Evolutionary conservation across 495 filamentous ascomycete genomes (phyloP).

Genomic region (Aspergillus mulundensis): DNA sequence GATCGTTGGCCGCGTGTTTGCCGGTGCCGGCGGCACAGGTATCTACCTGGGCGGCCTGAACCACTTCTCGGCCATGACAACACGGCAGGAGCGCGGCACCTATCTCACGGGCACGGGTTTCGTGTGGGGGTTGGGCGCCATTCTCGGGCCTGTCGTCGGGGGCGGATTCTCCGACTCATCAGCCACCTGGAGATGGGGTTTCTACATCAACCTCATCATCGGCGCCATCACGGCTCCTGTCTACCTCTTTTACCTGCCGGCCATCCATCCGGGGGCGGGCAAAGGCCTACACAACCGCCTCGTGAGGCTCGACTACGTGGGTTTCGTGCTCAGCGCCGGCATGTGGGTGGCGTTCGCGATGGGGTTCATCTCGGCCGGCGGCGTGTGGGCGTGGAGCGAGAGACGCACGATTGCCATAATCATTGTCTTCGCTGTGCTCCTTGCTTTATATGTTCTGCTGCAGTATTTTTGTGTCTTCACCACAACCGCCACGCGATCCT

Average conservation of each 20-base stretch:
- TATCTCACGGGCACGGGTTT: constrained; percentile 38
- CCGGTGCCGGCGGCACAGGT: constrained; percentile 41
- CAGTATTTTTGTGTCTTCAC: constrained; percentile 42
- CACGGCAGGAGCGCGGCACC: constrained; percentile 37
- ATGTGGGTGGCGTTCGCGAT: background rate
- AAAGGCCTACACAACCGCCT: constrained; percentile 33
- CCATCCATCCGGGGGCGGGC: constrained; percentile 38
- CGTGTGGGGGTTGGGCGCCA: constrained; percentile 45
- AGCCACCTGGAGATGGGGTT: constrained; percentile 38
- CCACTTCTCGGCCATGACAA: constrained; percentile 40
- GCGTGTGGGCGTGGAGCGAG: background rate
- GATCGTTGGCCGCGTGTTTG: constrained; percentile 44
- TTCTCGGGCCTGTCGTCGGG: constrained; percentile 40
- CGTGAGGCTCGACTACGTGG: constrained; percentile 28
- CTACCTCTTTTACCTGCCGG: constrained; percentile 43
- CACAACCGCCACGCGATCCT: constrained; percentile 34
- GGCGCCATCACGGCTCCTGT: constrained; percentile 47
- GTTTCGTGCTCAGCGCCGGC: constrained; percentile 24
- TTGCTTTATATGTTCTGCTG: constrained; percentile 31
- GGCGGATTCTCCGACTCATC: constrained; percentile 32
- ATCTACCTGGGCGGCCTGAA: constrained; percentile 41
- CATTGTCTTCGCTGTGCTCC: constrained; percentile 15
- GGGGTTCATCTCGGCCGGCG: background rate
- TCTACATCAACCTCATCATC: constrained; percentile 52
- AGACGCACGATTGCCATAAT: background rate